Conservation (phyloP, 768 basidiomycete genomes). For the Boletus subparvulus region DNA sequence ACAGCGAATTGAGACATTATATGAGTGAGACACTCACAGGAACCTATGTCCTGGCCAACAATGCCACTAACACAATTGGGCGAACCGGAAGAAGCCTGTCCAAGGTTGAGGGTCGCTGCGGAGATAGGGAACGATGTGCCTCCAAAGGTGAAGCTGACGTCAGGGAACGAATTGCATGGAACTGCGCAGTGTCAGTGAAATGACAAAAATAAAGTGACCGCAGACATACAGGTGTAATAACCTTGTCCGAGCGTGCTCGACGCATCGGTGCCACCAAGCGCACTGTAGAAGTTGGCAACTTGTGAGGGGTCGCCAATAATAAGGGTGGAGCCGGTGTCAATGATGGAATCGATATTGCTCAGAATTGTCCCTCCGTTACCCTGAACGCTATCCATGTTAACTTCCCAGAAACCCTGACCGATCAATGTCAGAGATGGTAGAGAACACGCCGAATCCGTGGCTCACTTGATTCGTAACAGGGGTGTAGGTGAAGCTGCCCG, state of each 20-base stretch:
- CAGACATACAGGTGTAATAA: constrained; percentile 34
- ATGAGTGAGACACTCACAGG: not conserved
- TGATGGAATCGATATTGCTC: constrained; percentile 9
- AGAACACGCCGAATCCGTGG: not conserved
- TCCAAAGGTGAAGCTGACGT: constrained; percentile 38
- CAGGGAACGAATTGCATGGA: constrained; percentile 30
- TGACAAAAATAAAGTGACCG: not conserved
- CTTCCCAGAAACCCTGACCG: constrained; percentile 20
- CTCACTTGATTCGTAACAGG: constrained; percentile 10
- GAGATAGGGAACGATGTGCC: constrained; percentile 35
- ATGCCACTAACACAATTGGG: constrained; percentile 34
- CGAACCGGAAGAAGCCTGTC: constrained; percentile 22
- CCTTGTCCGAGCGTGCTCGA: constrained; percentile 22
- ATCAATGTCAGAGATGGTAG: not conserved
- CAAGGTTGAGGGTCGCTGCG: constrained; percentile 39
- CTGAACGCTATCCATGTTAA: constrained; percentile 9
- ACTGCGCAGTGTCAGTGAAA: constrained; percentile 7
- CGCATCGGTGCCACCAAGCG: constrained; percentile 27
- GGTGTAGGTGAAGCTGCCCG: constrained; percentile 42
- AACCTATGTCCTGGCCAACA: not conserved
- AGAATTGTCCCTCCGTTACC: constrained; percentile 1
- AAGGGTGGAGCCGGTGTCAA: constrained; percentile 24
- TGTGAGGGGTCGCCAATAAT: constrained; percentile 1
- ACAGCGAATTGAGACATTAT: too few relatives aligned
- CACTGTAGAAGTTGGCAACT: constrained; percentile 20